phyloP scores from a whole-genome alignment of 202 grass and related monocot genomes.

The Carex arenaria region DNA sequence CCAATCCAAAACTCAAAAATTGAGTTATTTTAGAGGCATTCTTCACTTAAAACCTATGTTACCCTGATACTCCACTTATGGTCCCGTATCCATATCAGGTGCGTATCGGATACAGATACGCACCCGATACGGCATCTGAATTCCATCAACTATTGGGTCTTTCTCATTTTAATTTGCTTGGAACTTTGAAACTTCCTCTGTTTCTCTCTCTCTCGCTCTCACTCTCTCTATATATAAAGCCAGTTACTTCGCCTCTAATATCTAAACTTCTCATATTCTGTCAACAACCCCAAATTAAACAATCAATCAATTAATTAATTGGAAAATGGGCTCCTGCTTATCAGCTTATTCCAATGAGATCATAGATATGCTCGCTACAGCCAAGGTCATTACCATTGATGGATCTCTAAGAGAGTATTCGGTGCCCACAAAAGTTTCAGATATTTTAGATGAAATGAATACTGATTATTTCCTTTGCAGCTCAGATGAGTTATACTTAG shows the following conservation, averaged over 20 bases:
- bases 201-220: neutral
- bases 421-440: conserved; percentile 16
- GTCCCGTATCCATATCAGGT: too few relatives aligned
- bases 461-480: conserved; percentile 40
- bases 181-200: too few relatives aligned
- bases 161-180: too few relatives aligned
- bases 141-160: too few relatives aligned
- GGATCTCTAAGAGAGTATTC: conserved; percentile 34
- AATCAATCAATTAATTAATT: neutral
- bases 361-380: neutral
- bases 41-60: too few relatives aligned
- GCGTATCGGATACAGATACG: too few relatives aligned
- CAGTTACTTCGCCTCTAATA: neutral
- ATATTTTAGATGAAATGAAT: conserved; percentile 24
- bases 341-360: neutral
- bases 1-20: too few relatives aligned
- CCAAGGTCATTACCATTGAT: conserved; percentile 43
- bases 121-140: too few relatives aligned
- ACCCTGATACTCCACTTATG: too few relatives aligned
- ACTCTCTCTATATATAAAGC: neutral
- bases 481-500: conserved; percentile 50
- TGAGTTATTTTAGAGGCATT: too few relatives aligned
- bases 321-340: conserved; percentile 45
- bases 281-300: neutral
- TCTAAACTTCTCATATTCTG: neutral